Conservation (phyloP, 805 yeast species). For the Cyberlindnera veronae region DNA sequence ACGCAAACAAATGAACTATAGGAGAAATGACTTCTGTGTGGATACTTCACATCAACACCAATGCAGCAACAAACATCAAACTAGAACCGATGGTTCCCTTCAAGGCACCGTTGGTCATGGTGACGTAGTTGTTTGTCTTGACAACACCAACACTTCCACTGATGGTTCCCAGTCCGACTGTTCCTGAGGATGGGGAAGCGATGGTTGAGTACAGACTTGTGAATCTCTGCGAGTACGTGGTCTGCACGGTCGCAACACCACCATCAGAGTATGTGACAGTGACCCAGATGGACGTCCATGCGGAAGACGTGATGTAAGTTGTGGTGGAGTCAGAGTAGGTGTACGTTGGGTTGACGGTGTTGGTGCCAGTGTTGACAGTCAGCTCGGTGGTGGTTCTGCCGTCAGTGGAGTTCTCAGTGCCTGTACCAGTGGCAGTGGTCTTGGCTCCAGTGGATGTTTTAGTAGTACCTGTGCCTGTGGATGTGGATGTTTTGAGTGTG, state of each 20-base stretch:
- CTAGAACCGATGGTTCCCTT: constrained; percentile 14
- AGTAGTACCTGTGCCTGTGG: constrained; percentile 5
- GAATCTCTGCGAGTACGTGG: constrained; percentile 55
- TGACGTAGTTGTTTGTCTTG: constrained; percentile 41
- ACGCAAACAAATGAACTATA: too few relatives aligned
- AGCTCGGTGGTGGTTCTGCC: constrained; percentile 20
- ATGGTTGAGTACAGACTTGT: constrained; percentile 42
- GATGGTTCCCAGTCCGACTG: constrained; percentile 75
- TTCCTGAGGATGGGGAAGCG: constrained; percentile 54
- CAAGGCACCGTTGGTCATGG: constrained; percentile 26
- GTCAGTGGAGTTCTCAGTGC: constrained; percentile 7
- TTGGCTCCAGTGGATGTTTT: constrained; percentile 4
- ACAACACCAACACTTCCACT: constrained; percentile 66
- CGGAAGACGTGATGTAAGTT: constrained; percentile 29
- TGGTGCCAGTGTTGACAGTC: constrained; percentile 13
- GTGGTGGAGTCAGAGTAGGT: constrained; percentile 30
- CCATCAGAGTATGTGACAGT: constrained; percentile 46
- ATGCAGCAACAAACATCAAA: constrained; percentile 17
- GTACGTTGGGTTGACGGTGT: constrained; percentile 24
- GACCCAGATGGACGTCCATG: constrained; percentile 44
- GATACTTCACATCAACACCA: constrained; percentile 19
- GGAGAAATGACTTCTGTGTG: background rate
- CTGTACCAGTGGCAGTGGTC: constrained; percentile 6
- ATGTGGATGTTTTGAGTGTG: constrained; percentile 9
- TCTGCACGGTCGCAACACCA: constrained; percentile 42